phyloP scores from a whole-genome alignment of 352 stramenopile species.

The Phytophthora macrochlamydospora region DNA sequence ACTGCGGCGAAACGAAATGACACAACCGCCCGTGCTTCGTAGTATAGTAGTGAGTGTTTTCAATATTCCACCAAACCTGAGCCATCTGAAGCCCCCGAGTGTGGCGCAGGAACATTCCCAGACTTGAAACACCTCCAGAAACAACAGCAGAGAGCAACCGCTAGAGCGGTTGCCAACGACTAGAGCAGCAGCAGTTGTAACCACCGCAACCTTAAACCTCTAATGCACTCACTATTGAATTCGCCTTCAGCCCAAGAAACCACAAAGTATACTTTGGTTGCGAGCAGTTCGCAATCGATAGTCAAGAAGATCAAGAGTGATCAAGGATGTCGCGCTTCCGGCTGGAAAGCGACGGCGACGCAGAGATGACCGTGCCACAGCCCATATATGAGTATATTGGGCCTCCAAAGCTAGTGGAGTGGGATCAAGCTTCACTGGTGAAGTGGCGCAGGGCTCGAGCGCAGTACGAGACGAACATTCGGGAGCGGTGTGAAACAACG shows the following conservation, averaged over 20 bases:
- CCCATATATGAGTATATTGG: slow-evolving; percentile 23
- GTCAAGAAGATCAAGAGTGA: too few species aligned
- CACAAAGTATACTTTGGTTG: too few species aligned
- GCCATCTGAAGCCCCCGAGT: background rate
- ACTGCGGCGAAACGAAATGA: background rate
- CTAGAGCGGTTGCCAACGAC: too few species aligned
- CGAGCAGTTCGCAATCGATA: too few species aligned
- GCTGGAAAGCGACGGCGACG: slow-evolving; percentile 20
- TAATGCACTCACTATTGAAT: too few species aligned
- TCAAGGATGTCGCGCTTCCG: slow-evolving; percentile 14
- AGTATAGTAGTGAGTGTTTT: background rate
- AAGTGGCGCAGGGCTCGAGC: slow-evolving; percentile 13
- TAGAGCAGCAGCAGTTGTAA: too few species aligned
- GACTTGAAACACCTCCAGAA: too few species aligned
- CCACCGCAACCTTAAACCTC: too few species aligned
- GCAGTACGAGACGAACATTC: slow-evolving; percentile 23
- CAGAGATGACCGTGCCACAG: slow-evolving; percentile 23
- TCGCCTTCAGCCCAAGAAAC: too few species aligned
- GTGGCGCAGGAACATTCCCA: too few species aligned
- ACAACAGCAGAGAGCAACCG: too few species aligned
- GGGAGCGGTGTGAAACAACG: slow-evolving; percentile 15
- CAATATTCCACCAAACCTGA: background rate
- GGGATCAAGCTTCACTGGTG: slow-evolving; percentile 21
- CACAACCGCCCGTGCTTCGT: background rate
- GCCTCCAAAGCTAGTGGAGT: slow-evolving; percentile 14